A percentile compares a stretch with the other conserved stretches of the same genome.
Evolutionary conservation across 108 stramenopile species (phyloP).

Genomic region (Pelagomonas calceolata): DNA sequence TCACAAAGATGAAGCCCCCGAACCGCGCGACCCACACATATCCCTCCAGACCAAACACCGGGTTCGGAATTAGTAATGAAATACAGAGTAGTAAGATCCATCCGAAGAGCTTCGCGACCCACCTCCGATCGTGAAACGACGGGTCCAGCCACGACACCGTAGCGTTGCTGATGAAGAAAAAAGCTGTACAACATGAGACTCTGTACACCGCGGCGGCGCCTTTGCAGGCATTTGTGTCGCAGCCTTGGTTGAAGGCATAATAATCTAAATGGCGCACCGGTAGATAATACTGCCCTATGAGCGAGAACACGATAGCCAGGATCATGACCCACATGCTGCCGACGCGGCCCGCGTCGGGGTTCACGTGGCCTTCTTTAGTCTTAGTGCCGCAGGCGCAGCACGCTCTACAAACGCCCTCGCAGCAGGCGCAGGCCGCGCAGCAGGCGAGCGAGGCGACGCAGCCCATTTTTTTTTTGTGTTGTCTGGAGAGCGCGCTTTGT

Average conservation of each 20-base stretch:
- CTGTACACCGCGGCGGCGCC: slow-evolving; percentile 69
- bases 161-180: slow-evolving; percentile 58
- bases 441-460: neutral
- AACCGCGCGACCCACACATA: neutral
- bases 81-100: slow-evolving; percentile 15
- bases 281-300: slow-evolving; percentile 65
- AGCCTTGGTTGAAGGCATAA: neutral
- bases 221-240: slow-evolving; percentile 29
- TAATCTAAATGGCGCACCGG: slow-evolving; percentile 8
- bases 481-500: too few relatives aligned
- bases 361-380: too few relatives aligned
- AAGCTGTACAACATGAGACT: slow-evolving; percentile 34
- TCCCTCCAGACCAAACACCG: neutral
- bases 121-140: slow-evolving; percentile 61
- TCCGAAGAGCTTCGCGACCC: slow-evolving; percentile 69
- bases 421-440: neutral
- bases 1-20: neutral
- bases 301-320: slow-evolving; percentile 43
- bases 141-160: slow-evolving; percentile 53
- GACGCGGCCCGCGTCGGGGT: neutral
- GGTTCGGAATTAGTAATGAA: neutral
- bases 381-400: neutral
- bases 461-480: neutral
- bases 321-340: slow-evolving; percentile 7
- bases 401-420: too few relatives aligned